Conservation (phyloP, 495 filamentous ascomycete genomes). For the Cladorrhinum samala region DNA sequence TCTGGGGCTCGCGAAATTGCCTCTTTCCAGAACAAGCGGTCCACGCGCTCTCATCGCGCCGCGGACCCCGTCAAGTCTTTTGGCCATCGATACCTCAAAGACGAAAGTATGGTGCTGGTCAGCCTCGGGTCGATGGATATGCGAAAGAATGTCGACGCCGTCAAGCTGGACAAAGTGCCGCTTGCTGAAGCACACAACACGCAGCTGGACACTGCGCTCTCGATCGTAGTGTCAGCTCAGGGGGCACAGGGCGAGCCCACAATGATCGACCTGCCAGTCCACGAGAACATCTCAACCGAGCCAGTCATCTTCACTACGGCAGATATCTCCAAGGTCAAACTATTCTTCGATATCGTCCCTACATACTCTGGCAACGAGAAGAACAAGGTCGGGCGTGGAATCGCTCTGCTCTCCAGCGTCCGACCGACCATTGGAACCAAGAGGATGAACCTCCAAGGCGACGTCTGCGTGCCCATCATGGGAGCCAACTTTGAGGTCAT, state of each 20-base stretch:
- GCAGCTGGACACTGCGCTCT: slow-evolving; percentile 88
- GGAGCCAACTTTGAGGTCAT: slow-evolving; percentile 80
- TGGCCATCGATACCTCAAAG: slow-evolving; percentile 88
- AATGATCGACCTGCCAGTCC: slow-evolving; percentile 84
- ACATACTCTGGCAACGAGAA: slow-evolving; percentile 91
- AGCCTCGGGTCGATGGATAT: slow-evolving; percentile 92
- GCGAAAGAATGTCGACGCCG: slow-evolving; percentile 70
- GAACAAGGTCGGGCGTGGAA: slow-evolving; percentile 81
- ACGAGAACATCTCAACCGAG: slow-evolving; percentile 88
- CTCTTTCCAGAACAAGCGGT: slow-evolving; percentile 44
- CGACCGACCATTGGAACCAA: slow-evolving; percentile 69
- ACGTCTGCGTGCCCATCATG: slow-evolving; percentile 86
- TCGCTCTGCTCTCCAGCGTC: slow-evolving; percentile 80
- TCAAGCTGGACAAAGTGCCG: slow-evolving; percentile 84
- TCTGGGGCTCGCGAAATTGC: slow-evolving; percentile 45
- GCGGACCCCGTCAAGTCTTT: slow-evolving; percentile 85
- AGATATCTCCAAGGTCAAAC: slow-evolving; percentile 73
- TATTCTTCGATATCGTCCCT: slow-evolving; percentile 94
- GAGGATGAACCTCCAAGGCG: slow-evolving; percentile 85
- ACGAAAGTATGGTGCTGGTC: slow-evolving; percentile 83
- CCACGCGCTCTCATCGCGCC: slow-evolving; percentile 34
- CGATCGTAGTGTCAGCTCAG: slow-evolving; percentile 83
- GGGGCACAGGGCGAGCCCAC: slow-evolving; percentile 82
- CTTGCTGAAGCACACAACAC: slow-evolving; percentile 82
- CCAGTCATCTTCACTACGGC: slow-evolving; percentile 80